Percentiles rank a stretch among this genome's conserved stretches.
These are phyloP conservation scores for Nemania diffusa DNA, from an alignment of 2,329 filamentous ascomycete species.

Conservation along the genomic window DNA sequence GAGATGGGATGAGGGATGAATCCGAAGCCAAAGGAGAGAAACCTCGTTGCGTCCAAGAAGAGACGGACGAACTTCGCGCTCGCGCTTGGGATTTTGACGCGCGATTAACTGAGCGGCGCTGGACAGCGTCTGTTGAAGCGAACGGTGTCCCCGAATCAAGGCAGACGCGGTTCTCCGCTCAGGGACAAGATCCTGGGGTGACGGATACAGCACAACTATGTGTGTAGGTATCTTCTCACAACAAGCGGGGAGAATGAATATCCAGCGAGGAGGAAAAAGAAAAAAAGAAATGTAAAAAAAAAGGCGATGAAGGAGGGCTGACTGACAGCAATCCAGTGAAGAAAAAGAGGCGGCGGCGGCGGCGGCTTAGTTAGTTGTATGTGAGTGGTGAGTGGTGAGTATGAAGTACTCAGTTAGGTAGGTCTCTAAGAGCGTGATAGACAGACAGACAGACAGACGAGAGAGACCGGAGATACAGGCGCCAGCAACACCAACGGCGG, in stretches of 20 bases:
- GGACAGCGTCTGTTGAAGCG: constrained; percentile 52
- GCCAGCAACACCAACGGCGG: constrained; percentile 34
- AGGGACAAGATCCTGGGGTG: constrained; percentile 22
- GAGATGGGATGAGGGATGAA: constrained; percentile 3
- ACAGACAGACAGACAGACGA: constrained; percentile 39
- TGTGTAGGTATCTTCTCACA: neutral
- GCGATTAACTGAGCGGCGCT: constrained; percentile 52
- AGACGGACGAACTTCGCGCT: constrained; percentile 27
- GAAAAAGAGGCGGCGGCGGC: constrained; percentile 30
- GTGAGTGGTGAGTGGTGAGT: neutral
- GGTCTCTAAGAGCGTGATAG: constrained; percentile 32
- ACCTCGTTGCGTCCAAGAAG: constrained; percentile 31
- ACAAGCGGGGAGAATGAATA: constrained; percentile 15
- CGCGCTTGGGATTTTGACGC: constrained; percentile 58
- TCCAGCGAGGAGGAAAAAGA: constrained; percentile 18
- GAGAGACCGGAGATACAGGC: constrained; percentile 41
- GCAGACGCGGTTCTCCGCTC: constrained; percentile 33
- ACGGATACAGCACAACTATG: constrained; percentile 11
- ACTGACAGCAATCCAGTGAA: constrained; percentile 27
- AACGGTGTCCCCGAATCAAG: constrained; percentile 39
- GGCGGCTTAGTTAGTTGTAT: constrained; percentile 22
- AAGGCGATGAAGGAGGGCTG: constrained; percentile 14
- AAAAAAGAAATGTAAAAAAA: neutral
- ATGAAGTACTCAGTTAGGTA: constrained; percentile 8
- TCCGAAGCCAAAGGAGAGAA: constrained; percentile 10